Evolutionary conservation across 2,329 filamentous ascomycete genomes (phyloP).

Genomic region (Gremmenia infestans): DNA sequence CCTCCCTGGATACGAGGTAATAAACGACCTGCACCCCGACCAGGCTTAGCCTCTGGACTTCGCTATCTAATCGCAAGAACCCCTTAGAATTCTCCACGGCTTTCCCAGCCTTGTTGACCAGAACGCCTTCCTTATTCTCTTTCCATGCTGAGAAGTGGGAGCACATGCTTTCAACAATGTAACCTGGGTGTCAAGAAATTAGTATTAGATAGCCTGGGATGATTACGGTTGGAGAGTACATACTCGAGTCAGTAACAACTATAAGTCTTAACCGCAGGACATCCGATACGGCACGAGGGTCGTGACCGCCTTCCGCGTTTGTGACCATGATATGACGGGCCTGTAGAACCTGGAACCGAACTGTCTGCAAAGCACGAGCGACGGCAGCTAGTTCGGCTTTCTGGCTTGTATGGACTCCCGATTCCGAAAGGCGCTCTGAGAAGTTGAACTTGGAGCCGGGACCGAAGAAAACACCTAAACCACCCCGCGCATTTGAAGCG

Average conservation of each 20-base stretch:
- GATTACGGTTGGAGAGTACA: no score
- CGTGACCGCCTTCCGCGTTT: no score
- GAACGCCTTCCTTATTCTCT: no score
- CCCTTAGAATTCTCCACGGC: slow-evolving; percentile 2
- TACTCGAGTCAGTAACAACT: no score
- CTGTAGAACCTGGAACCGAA: background rate
- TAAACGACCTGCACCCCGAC: slow-evolving; percentile 9
- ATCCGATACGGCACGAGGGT: no score
- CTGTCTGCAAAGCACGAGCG: slow-evolving; percentile 1
- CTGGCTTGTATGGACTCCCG: slow-evolving; percentile 4
- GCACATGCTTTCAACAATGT: no score
- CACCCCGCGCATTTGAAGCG: slow-evolving; percentile 1
- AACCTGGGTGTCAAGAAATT: no score
- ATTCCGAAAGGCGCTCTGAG: background rate
- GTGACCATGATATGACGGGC: background rate
- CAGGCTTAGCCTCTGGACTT: slow-evolving; percentile 5
- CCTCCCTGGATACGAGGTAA: slow-evolving; percentile 7
- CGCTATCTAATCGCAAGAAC: slow-evolving; percentile 8
- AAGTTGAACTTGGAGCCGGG: slow-evolving; percentile 6
- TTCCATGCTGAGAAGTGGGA: no score
- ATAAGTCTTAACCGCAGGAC: no score
- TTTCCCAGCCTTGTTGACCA: no score
- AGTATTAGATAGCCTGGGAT: no score
- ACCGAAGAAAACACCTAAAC: slow-evolving; percentile 8
- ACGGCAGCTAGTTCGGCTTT: slow-evolving; percentile 10